Evolutionary conservation across 2,329 filamentous ascomycete species (phyloP).

Genomic region (Fusarium newnesense): DNA sequence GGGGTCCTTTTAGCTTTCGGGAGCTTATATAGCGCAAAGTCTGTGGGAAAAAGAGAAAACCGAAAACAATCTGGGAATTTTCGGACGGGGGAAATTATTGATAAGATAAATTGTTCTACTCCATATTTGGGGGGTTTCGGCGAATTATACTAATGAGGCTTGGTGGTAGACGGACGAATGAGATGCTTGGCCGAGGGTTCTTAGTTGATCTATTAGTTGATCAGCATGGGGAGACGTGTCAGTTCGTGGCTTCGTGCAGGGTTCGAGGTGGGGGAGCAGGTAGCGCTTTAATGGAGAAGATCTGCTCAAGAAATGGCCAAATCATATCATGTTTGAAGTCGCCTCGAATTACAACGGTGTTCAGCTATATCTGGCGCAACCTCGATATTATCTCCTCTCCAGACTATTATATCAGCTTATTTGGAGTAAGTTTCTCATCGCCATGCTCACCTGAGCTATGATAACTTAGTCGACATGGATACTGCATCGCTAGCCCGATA

Average conservation of each 20-base stretch:
- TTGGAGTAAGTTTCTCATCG: not conserved
- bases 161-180: not conserved
- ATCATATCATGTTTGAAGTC: not conserved
- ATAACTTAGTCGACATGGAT: not conserved
- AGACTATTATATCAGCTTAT: not conserved
- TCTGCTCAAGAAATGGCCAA: rapidly evolving
- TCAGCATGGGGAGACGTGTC: not conserved
- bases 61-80: not conserved
- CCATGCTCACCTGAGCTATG: not conserved
- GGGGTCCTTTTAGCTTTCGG: not conserved
- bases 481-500: not conserved
- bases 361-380: not conserved
- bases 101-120: not conserved
- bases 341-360: rapidly evolving
- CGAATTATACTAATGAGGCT: not conserved
- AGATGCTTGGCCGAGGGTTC: not conserved
- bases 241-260: not conserved
- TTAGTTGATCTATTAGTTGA: not conserved
- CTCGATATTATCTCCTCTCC: rapidly evolving
- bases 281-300: not conserved
- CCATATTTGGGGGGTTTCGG: not conserved
- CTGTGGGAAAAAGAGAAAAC: not conserved
- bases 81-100: not conserved
- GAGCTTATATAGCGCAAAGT: not conserved
- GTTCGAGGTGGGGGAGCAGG: not conserved